Conservation (phyloP, 257 asterid genomes). For the Gentiana straminea region DNA sequence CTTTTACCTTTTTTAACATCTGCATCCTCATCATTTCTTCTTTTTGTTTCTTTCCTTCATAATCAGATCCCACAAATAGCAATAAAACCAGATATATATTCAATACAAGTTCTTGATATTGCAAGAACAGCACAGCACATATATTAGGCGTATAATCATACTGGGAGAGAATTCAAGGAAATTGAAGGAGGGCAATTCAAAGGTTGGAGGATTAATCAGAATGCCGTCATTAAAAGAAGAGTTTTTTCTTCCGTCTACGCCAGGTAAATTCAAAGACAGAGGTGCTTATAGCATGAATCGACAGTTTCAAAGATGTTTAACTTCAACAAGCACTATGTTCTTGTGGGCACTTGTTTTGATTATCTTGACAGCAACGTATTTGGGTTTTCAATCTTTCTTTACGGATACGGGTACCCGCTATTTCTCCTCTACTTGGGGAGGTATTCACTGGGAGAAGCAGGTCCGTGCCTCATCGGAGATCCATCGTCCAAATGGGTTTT, state of each 20-base stretch:
- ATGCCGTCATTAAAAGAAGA: constrained; percentile 50
- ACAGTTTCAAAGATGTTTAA: constrained; percentile 53
- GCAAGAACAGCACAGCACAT: background rate
- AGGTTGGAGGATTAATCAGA: background rate
- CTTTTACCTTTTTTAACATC: constrained; percentile 14
- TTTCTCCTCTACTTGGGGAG: constrained; percentile 58
- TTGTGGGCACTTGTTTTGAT: constrained; percentile 64
- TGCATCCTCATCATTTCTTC: constrained; percentile 26
- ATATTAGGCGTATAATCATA: background rate
- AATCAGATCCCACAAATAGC: background rate
- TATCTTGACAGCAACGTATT: constrained; percentile 58
- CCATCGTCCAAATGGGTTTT: constrained; percentile 40
- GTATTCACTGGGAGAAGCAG: constrained; percentile 50
- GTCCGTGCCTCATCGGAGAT: constrained; percentile 45
- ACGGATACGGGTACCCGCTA: constrained; percentile 41
- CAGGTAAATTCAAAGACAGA: constrained; percentile 57
- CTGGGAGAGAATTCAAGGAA: background rate
- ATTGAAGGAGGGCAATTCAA: background rate
- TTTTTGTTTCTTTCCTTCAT: background rate
- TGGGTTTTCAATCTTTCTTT: constrained; percentile 50
- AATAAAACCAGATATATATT: background rate
- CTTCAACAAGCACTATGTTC: constrained; percentile 70
- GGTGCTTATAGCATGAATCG: constrained; percentile 41
- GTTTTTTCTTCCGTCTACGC: constrained; percentile 54
- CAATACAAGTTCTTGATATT: background rate